Conservation (phyloP, 495 filamentous ascomycete genomes). For the Aspergillus sparsus region DNA sequence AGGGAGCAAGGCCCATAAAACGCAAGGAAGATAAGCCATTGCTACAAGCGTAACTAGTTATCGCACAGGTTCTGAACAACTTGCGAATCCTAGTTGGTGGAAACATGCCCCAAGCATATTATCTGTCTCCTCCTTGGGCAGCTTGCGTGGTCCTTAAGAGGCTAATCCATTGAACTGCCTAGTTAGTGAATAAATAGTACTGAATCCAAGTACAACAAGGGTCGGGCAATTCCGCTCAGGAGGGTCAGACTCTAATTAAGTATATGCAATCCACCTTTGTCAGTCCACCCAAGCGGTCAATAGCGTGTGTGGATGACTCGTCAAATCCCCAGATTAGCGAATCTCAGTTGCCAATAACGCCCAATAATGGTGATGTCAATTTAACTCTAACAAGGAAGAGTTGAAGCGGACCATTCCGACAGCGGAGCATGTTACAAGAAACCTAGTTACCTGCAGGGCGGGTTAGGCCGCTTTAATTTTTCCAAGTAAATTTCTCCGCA, state of each 20-base stretch:
- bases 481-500: too few species aligned
- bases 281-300: not conserved
- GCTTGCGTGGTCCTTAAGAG: too few species aligned
- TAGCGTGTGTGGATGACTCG: not conserved
- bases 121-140: too few species aligned
- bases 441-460: not conserved
- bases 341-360: not conserved
- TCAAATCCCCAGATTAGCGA: not conserved
- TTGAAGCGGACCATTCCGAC: slow-evolving; percentile 16
- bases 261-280: not conserved
- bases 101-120: too few species aligned
- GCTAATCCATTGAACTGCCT: too few species aligned
- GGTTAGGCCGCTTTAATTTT: too few species aligned
- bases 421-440: not conserved
- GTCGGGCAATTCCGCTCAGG: not conserved
- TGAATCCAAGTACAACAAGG: not conserved
- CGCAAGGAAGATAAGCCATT: too few species aligned
- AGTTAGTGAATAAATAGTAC: too few species aligned
- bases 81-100: too few species aligned
- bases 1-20: too few species aligned
- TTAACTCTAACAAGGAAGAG: slow-evolving; percentile 8
- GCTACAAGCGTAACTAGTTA: too few species aligned
- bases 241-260: not conserved
- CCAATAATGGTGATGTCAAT: not conserved
- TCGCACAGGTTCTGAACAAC: too few species aligned